These are phyloP conservation scores for Mucuna pruriens DNA, from an alignment of 306 rosid genomes.

Conservation along the genomic window DNA sequence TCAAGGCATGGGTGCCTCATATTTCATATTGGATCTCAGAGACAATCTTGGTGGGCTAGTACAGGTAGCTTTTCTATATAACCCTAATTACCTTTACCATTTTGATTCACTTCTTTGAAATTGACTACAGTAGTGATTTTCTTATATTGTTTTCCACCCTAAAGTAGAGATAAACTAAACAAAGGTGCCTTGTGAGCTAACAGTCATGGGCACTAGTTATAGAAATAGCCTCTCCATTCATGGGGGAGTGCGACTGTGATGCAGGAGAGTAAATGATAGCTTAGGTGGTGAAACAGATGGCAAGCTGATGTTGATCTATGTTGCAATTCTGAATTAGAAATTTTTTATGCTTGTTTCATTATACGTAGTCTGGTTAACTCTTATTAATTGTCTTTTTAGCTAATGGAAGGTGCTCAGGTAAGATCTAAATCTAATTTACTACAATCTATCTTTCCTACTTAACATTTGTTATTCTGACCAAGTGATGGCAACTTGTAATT, in stretches of 20 bases:
- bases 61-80: conserved; percentile 64
- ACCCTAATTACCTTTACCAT: not conserved
- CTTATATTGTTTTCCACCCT: not conserved
- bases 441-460: not conserved
- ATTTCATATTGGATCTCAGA: conserved; percentile 89
- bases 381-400: not conserved
- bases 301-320: not conserved
- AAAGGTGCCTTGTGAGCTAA: not conserved
- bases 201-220: not conserved
- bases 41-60: conserved; percentile 98
- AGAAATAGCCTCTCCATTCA: not conserved
- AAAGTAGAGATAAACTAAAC: conserved; percentile 8
- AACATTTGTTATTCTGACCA: not conserved
- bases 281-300: not conserved
- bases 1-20: conserved; percentile 87
- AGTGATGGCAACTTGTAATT: not conserved
- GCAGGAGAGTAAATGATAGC: not conserved
- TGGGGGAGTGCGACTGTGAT: not conserved
- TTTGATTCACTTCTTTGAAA: not conserved
- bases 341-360: not conserved
- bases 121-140: not conserved
- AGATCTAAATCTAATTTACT: not conserved
- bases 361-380: not conserved
- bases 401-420: not conserved
- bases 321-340: not conserved